Percentiles rank a stretch among this genome's conserved stretches.
These are phyloP conservation scores for Kondoa subrosea DNA, from an alignment of 768 basidiomycete genomes.

Conservation along the genomic window DNA sequence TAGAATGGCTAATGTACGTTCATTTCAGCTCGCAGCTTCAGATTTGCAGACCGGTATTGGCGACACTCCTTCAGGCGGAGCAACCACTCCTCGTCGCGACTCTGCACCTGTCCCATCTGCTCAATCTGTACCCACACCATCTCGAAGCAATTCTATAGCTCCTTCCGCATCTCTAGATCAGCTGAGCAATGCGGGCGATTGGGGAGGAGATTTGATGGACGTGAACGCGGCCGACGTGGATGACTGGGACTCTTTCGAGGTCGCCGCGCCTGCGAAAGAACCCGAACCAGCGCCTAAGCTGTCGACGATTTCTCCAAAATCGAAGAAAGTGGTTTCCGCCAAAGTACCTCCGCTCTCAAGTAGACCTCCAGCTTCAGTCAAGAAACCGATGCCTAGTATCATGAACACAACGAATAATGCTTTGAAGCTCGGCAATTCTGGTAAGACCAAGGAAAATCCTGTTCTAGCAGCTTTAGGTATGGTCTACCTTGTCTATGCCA, in stretches of 20 bases:
- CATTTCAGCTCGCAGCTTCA: constrained; percentile 45
- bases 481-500: background rate
- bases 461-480: background rate
- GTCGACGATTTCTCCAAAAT: background rate
- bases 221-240: constrained; percentile 72
- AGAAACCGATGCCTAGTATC: background rate
- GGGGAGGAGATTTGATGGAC: constrained; percentile 80
- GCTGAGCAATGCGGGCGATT: constrained; percentile 34
- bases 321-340: background rate
- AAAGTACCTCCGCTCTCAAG: background rate
- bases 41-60: constrained; percentile 47
- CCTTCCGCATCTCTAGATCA: constrained; percentile 3
- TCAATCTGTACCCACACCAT: background rate
- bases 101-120: constrained; percentile 13
- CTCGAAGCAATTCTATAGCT: background rate
- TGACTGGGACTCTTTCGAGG: constrained; percentile 87
- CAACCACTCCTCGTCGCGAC: constrained; percentile 15
- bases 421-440: background rate
- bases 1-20: background rate
- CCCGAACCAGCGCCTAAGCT: background rate
- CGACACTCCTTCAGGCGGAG: constrained; percentile 13
- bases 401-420: background rate
- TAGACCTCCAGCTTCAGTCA: background rate
- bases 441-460: background rate
- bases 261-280: constrained; percentile 31